A percentile compares a stretch with the other conserved stretches of the same genome.
Evolutionary conservation across 306 rosid genomes (phyloP).

Genomic region (Medicago ruthenica): DNA sequence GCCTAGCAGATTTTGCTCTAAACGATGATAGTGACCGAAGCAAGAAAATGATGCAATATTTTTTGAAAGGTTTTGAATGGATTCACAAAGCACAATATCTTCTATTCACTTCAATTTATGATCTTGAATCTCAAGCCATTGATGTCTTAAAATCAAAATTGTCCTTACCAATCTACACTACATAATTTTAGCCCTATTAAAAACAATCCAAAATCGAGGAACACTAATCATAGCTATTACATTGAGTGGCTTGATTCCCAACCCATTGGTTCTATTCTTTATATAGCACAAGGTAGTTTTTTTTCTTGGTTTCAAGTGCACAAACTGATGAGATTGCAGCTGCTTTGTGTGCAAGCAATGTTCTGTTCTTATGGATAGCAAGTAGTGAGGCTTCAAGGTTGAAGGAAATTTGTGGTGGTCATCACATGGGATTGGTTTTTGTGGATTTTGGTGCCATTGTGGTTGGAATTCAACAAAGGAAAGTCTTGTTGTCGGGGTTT

Average conservation of each 20-base stretch:
- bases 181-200: slow-evolving; percentile 28
- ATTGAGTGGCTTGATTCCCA: slow-evolving; percentile 54
- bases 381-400: slow-evolving; percentile 43
- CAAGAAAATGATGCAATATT: not conserved
- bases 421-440: slow-evolving; percentile 41
- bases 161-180: slow-evolving; percentile 41
- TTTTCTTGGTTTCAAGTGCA: slow-evolving; percentile 38
- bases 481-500: slow-evolving; percentile 53
- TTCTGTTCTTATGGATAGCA: slow-evolving; percentile 43
- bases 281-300: slow-evolving; percentile 56
- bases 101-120: slow-evolving; percentile 46
- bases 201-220: not conserved
- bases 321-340: slow-evolving; percentile 50
- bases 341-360: slow-evolving; percentile 41
- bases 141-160: slow-evolving; percentile 42
- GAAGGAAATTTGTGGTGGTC: slow-evolving; percentile 37
- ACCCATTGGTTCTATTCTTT: slow-evolving; percentile 49
- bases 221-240: slow-evolving; percentile 11
- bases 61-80: slow-evolving; percentile 20
- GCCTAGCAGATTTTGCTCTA: slow-evolving; percentile 49
- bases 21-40: not conserved
- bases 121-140: slow-evolving; percentile 52
- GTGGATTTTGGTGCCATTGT: slow-evolving; percentile 65
- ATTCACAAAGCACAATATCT: slow-evolving; percentile 49
- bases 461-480: slow-evolving; percentile 65